Evolutionary conservation across 2,329 filamentous ascomycete genomes (phyloP), one percentile per base, ranked within the genome.

Genomic region (Hypoxylon sp.): DNA sequence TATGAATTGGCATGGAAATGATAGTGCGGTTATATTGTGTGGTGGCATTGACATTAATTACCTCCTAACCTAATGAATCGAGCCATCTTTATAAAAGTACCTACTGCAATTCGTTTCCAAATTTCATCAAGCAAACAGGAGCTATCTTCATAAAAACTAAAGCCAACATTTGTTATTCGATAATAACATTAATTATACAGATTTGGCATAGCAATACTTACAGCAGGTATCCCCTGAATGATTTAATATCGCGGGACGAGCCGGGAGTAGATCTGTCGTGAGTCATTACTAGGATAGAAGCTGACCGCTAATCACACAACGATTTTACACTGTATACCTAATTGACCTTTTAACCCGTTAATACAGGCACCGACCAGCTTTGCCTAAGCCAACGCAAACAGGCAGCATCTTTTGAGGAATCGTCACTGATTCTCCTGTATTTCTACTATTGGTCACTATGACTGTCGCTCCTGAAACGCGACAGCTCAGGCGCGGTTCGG

Each of bases 331-430:
- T 48, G 54, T 37, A 57, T 22, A 22, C 19, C 19, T 48, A 47
- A 22, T 35, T 37, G 3, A 6, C 19, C 46, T 48, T 33, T 39
- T 42, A 31, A 56, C 14, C 31, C 22, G 47, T 50, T 31, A 53
- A 8, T 9, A 22, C 19, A 22, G 19, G 29, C 6, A 6, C 14
- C n/a, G 29, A 17, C 37, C 47, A 31, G 39, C 47, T 17, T 48
- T 31, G n/a, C 67, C 67, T 1, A 60, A 39, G 1, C 71, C 63
- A n/a, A 68, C 68, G 1, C 68, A 65, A 10, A 68, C 48, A 42
- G 71, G 55, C 46, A 72, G 52, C 14, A 65, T 33, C 4, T 10
- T 42, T 39, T n/a, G 3, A 56, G 53, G 14, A 35, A 54, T 1
- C 33, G 29, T 1, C 10, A 31, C 1, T 33, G 47, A 24, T 70